phyloP scores from a whole-genome alignment of 352 stramenopile genomes.

The Phytophthora pini region DNA sequence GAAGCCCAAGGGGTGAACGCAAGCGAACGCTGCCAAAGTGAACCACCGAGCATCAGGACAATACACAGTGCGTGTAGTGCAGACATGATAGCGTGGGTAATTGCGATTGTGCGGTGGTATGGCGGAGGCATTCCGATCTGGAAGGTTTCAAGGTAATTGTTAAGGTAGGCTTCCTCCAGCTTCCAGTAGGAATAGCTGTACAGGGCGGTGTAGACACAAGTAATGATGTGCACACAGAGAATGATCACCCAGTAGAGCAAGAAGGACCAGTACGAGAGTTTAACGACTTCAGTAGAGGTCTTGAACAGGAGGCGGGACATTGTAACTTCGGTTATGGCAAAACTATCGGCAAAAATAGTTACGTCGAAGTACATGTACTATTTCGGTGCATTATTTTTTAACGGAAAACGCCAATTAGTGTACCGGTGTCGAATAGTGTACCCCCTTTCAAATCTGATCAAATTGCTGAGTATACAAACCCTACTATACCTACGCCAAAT shows the following conservation, averaged over 20 bases:
- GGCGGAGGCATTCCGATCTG: constrained; percentile 16
- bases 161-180: constrained; percentile 4
- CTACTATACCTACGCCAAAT: too few relatives aligned
- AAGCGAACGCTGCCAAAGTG: constrained; percentile 10
- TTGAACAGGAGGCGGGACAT: too few relatives aligned
- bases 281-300: constrained; percentile 2
- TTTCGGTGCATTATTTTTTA: too few relatives aligned
- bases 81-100: constrained; percentile 19
- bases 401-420: too few relatives aligned
- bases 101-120: constrained; percentile 18
- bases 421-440: too few relatives aligned
- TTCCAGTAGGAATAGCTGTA: not conserved
- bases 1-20: constrained; percentile 12
- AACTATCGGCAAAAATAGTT: too few relatives aligned
- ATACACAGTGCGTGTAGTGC: constrained; percentile 21
- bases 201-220: not conserved
- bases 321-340: too few relatives aligned
- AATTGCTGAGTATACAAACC: too few relatives aligned
- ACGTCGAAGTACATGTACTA: too few relatives aligned
- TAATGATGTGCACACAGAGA: constrained; percentile 9
- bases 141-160: constrained; percentile 11
- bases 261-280: constrained; percentile 15
- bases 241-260: constrained; percentile 24
- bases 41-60: constrained; percentile 13
- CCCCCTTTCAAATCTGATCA: too few relatives aligned